Base-by-base conservation (phyloP, 768 basidiomycete species). In the Cantharellus cinnabarinus region DNA sequence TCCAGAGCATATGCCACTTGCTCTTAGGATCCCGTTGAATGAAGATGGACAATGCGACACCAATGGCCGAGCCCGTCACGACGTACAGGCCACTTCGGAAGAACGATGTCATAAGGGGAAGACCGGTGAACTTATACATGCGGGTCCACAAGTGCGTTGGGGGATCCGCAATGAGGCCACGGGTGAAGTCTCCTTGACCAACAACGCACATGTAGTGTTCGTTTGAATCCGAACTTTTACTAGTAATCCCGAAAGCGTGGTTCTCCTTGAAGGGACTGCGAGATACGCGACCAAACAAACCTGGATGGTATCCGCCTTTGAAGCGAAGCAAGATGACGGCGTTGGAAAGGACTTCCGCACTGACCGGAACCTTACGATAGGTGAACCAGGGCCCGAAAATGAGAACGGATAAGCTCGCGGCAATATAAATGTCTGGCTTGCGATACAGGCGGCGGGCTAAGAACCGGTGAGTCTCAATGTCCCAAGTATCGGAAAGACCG, bases 261-360 rank as follows among this genome's bases (percentile, higher is more conserved):
- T 57, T 58, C 51, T 61, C 60, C 4, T 56, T 61, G 37, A 61
- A 42, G 4, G 60, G 60, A 40, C 58, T 58, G 39, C 51, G 38
- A 20, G 60, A 62, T 4, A 58, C 56, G 4, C 60, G 61, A 5
- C 44, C 44, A 48, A 48, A 48, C 10, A 48, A 29, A 48, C 44
- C 44, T 10, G 10, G 10, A 10, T 29, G 44, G 44, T 48, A 48
- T 10, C 44, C 44, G 29, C 29, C 44, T 29, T 72, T 71, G 63
- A 75, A 79, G 68, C 79, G 73, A 29, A 81, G 67, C 15, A 78
- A 72, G 56, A 80, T 74, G 10, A 77, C 78, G 65, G 80, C 77
- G 58, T 72, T 72, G 2, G 79, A 80, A 41, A 80, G 68, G 5
- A 77, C 74, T 58, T 75, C 78, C 55, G 73, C 70, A n/a, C 71